phyloP scores from a whole-genome alignment of 73 alveolate species.

The Paramecium sonneborni region DNA sequence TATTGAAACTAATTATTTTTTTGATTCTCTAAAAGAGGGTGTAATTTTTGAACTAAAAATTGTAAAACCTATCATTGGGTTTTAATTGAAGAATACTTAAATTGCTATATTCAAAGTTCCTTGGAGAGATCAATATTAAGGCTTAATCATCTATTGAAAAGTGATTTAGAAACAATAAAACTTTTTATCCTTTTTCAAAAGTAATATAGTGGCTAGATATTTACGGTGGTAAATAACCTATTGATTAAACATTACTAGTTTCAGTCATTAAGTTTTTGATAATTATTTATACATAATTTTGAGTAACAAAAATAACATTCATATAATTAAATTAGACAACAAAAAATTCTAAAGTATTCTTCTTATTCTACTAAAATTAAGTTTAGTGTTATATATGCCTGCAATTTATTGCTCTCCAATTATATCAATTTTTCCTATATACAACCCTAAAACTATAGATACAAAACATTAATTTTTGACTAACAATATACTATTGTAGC shows the following conservation, averaged over 20 bases:
- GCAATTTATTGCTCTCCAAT: too few relatives aligned
- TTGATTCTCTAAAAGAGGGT: neutral
- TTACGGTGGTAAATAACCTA: neutral
- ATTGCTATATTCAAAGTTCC: neutral
- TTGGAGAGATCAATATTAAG: neutral
- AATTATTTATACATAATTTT: too few relatives aligned
- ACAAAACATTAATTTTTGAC: too few relatives aligned
- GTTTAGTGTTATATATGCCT: too few relatives aligned
- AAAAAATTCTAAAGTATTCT: neutral
- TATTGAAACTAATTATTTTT: neutral
- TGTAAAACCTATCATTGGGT: neutral
- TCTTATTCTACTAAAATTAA: neutral
- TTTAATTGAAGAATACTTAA: neutral
- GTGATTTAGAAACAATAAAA: neutral
- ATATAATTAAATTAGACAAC: neutral
- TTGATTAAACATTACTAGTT: too few relatives aligned
- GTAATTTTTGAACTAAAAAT: neutral
- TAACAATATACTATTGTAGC: too few relatives aligned
- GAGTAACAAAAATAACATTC: neutral
- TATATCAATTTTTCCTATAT: too few relatives aligned
- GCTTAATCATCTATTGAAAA: neutral
- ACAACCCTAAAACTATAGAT: too few relatives aligned
- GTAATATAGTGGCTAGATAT: neutral
- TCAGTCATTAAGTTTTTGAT: too few relatives aligned
- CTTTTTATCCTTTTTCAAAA: neutral